Percentiles rank a stretch among this genome's conserved stretches.
phyloP scores from a whole-genome alignment of 164 flowering plant genomes.

The Dillenia suffruticosa region DNA sequence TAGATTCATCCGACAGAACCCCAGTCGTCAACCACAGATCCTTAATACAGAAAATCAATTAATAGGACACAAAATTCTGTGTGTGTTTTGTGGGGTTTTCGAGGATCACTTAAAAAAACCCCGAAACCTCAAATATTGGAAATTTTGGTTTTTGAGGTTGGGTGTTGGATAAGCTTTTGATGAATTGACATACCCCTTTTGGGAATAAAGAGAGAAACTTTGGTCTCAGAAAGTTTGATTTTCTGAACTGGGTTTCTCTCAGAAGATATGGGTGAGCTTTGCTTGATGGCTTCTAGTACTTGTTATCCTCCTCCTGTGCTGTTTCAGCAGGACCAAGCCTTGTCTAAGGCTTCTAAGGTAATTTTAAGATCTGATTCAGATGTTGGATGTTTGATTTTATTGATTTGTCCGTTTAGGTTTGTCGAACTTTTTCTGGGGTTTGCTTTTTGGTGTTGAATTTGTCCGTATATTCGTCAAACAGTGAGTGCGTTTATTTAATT shows the following conservation, averaged over 20 bases:
- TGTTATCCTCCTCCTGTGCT: constrained; percentile 24
- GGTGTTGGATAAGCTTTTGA: constrained; percentile 22
- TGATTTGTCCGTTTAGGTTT: neutral
- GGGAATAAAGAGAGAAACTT: constrained; percentile 2
- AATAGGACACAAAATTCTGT: neutral
- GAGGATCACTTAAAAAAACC: neutral
- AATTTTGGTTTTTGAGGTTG: constrained; percentile 7
- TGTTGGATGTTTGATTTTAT: neutral
- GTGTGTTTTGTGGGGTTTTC: neutral
- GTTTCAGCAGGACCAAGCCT: constrained; percentile 28
- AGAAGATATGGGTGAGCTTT: constrained; percentile 27
- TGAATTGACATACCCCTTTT: neutral
- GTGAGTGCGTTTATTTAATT: no score
- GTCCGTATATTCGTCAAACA: no score
- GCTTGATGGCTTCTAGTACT: constrained; percentile 52
- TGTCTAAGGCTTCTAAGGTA: constrained; percentile 36
- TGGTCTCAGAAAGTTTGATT: constrained; percentile 9
- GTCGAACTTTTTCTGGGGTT: neutral
- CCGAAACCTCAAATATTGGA: neutral
- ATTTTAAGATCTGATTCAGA: neutral
- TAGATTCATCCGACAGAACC: neutral
- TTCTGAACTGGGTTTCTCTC: constrained; percentile 31
- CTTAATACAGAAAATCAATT: neutral
- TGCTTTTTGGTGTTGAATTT: no score
- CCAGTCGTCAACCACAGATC: constrained; percentile 1